Base-by-base conservation (phyloP, 2,329 filamentous ascomycete genomes). In the Diaporthe humulicola region DNA sequence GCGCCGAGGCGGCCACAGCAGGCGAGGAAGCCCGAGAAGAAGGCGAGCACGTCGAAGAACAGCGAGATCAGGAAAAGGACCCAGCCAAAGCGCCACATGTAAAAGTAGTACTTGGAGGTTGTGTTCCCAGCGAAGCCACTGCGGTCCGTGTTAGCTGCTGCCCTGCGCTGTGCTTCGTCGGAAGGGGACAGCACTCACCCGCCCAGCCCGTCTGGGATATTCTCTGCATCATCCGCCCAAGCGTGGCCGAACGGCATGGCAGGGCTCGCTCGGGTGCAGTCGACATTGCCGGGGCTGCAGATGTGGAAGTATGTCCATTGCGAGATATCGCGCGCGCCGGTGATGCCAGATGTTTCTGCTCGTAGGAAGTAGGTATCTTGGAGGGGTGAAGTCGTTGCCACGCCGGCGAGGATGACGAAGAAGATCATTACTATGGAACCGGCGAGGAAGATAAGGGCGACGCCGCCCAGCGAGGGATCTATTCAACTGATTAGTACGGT, bases 301-400 rank as follows among this genome's bases (percentile, higher is more conserved):
- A 97, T 87, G 83, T 94, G 93, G 88, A 97, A 97, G 85, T 93
- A 98, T 48, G 95, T 97, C 96, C 96, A 98, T 85, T 96, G 92
- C 17, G 95, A 93, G 25, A 89, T 79, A 69, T 87, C 77, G 70
- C 92, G 90, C 17, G 95, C 93, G 64, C 92, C 92, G 8, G 89
- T 87, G 81, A 98, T 95, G 81, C 88, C 91, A 42, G 86, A 86
- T 0, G 96, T 98, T 81, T 94, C 90, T 79, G 94, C 94, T 81
- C 93, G 88, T 42, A 98, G 91, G 87, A 98, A 98, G 85, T 95
- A 98, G 77, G 95, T 95, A 75, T 92, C 86, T 83, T 93, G 90
- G 73, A 97, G 87, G 2, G 90, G 90, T 9, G 86, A 81, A n/a
- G 82, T 82, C 76, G 82, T 76, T n/a, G 85, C 84, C 61, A 91